Conservation (phyloP, 2,329 filamentous ascomycete genomes). For the Epicoccum sorghinum region DNA sequence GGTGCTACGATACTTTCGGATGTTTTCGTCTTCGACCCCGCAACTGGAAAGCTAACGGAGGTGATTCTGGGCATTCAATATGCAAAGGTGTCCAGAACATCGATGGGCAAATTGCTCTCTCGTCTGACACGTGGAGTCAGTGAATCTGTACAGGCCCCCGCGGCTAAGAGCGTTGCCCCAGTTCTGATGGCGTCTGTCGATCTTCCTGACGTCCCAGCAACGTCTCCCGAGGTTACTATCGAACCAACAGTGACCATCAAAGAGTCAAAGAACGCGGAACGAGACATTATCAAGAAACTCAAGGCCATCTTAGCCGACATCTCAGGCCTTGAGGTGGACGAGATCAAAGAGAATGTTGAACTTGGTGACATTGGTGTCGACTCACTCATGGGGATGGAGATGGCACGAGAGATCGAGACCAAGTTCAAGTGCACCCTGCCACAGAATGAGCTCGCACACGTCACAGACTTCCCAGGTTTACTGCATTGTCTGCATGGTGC, state of each 20-base stretch:
- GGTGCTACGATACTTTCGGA: conserved; percentile 36
- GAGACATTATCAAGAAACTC: conserved; percentile 4
- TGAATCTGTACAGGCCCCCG: background rate
- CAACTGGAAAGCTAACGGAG: conserved; percentile 30
- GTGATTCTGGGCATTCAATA: conserved; percentile 44
- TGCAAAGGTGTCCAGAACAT: conserved; percentile 26
- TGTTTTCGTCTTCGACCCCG: conserved; percentile 44
- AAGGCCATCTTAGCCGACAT: conserved; percentile 15
- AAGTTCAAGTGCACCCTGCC: conserved; percentile 14
- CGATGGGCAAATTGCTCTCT: conserved; percentile 20
- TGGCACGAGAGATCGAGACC: conserved; percentile 37
- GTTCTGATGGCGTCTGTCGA: background rate
- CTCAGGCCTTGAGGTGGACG: conserved; percentile 15
- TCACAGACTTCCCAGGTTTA: conserved; percentile 10
- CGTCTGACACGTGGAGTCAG: background rate
- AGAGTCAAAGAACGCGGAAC: background rate
- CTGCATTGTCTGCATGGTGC: conserved; percentile 2
- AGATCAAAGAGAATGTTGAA: conserved; percentile 19
- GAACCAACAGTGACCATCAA: background rate
- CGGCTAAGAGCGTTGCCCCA: background rate
- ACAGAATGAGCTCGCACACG: conserved; percentile 5
- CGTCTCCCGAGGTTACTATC: background rate
- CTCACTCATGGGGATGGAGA: conserved; percentile 47
- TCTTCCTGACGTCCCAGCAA: no score
- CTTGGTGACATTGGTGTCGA: conserved; percentile 48